Base-by-base conservation (phyloP, 192 early-diverging fungal species). In the Backusella westeae region DNA sequence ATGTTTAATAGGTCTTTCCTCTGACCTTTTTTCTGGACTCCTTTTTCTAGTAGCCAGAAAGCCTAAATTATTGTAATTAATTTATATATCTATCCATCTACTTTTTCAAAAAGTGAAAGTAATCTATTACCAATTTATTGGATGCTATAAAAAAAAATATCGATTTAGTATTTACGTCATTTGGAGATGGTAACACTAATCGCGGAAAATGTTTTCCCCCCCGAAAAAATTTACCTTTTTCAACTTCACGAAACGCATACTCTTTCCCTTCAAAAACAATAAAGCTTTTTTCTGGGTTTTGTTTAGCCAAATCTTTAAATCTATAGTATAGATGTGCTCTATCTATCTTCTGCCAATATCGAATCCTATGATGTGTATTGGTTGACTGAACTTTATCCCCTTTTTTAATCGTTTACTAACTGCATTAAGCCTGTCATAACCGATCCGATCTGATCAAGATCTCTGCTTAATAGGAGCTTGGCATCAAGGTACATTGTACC, bases 401-500 rank as follows among this genome's bases (percentile, higher is more conserved):
- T 63, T 63, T 23, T 23, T 29, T 63, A 63, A n/a, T 1, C 7
- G 5, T 21, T 17, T 63, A 63, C 56, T 63, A 26, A 63, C 56
- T 63, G 56, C 3, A 63, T 9, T 63, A 63, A 0, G 14, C 56
- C 26, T 63, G 56, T 4, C 6, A 29, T 17, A 34, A 77, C 76
- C 1, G 83, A 77, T 21, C 67, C 77, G 4, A 83, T 76, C 59
- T 86, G 80, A 59, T 81, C 73, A 59, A 71, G 56, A 41, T 88
- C 87, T 26, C 77, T 74, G 26, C 82, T 77, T 34, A 88, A 41
- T 9, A 83, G 76, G 15, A 84, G 35, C 42, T 81, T 83, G 35
- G 87, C 82, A 73, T 85, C 83, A 12, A 85, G 71, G 36, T 88
- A 88, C 80, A 88, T 77, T 9, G 79, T 81, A n/a, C 83, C 85